Base-by-base conservation (phyloP, 306 rosid species). In the Dryas drummondii region DNA sequence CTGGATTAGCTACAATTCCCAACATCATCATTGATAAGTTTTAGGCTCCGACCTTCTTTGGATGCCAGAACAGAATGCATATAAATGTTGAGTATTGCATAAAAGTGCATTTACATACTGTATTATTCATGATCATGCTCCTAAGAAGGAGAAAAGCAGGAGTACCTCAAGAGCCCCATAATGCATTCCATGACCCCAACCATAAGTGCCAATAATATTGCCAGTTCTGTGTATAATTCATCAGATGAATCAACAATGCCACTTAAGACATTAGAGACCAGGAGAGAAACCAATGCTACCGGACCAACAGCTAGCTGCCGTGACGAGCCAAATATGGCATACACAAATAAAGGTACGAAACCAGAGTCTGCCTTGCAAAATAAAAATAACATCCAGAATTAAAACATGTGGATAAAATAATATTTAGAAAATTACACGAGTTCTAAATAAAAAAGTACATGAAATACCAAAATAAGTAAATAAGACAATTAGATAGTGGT, bases 271-370 rank as follows among this genome's bases (percentile, higher is more conserved):
- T 94, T 92, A 67, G 91, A 88, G 72, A 90, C 96, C 79, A 94
- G 84, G 73, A 94, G 97, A 76, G 99, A 94, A 85, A 94, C 96
- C 88, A 94, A 86, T n/a, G 99, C 99, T 42, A 94, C 99, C 1
- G 97, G 99, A 37, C 99, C 99, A 76, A 94, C 99, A 56, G 98
- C 98, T 78, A 94, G 97, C 92, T 94, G 97, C 70, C 97, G 97
- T 64, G 98, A 94, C 40, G 98, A 94, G 61, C 98, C 98, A 85
- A 94, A 94, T 76, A 91, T 42, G 52, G 97, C 97, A 73, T 94
- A 94, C 66, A 94, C 86, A 85, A 94, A 94, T 72, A 94, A 32
- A 73, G 98, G 98, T 79, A 94, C 85, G 79, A 91, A 94, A 58
- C 91, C 93, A 13, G 87, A 87, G 45, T 87, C 91, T 87, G 41